A percentile compares a stretch with the other conserved stretches of the same genome.
Conservation (phyloP, 192 early-diverging fungal genomes). For the Gonapodya prolifera region DNA sequence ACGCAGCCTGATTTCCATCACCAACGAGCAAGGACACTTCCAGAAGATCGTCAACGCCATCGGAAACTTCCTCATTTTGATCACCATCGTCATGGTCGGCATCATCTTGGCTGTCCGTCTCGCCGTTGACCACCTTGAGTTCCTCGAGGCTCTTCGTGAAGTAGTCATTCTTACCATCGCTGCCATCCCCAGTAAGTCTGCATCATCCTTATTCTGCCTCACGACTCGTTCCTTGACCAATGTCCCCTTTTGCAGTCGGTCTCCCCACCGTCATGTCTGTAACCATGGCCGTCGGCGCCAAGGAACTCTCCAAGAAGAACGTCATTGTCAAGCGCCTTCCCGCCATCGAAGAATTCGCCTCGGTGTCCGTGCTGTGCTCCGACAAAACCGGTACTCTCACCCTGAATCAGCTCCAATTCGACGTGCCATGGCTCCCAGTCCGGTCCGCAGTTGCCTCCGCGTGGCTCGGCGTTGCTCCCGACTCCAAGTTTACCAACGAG, state of each 20-base stretch:
- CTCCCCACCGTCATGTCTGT: constrained; percentile 86
- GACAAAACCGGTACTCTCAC: constrained; percentile 87
- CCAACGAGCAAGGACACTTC: constrained; percentile 89
- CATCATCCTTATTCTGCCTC: too few relatives aligned
- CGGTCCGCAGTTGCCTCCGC: neutral
- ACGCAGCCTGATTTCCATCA: constrained; percentile 67
- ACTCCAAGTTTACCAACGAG: constrained; percentile 42
- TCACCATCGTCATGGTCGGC: constrained; percentile 57
- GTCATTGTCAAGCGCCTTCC: constrained; percentile 89
- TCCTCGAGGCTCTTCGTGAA: constrained; percentile 34
- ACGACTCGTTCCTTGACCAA: too few relatives aligned
- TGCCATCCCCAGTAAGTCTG: constrained; percentile 53
- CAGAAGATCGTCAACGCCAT: constrained; percentile 89
- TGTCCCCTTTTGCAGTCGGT: constrained; percentile 30
- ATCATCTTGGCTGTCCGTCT: constrained; percentile 65
- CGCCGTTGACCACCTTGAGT: constrained; percentile 32
- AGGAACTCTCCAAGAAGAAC: constrained; percentile 71
- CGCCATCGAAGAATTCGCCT: constrained; percentile 87
- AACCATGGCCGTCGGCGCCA: constrained; percentile 88
- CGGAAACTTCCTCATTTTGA: constrained; percentile 83
- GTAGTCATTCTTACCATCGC: constrained; percentile 86
- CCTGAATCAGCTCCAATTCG: constrained; percentile 80
- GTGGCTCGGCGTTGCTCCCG: neutral
- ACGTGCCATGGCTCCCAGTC: constrained; percentile 54
- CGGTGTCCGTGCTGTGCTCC: constrained; percentile 70